Base-by-base conservation (phyloP, 108 stramenopile genomes). In the Skeletonema menzelii region DNA sequence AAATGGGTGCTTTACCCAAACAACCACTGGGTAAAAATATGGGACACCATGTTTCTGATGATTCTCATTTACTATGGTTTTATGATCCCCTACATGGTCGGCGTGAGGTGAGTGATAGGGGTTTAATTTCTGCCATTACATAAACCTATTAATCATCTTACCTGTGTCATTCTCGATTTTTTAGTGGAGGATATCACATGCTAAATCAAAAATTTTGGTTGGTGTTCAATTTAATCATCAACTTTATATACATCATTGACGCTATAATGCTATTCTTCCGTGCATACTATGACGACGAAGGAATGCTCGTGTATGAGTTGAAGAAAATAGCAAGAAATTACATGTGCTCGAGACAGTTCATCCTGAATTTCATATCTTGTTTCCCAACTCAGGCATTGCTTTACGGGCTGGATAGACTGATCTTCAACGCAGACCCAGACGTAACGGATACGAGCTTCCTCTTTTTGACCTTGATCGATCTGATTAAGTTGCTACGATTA, bases 231-330 rank as follows among this genome's bases (percentile, higher is more conserved):
- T 22, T 71, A 19, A 13, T 62, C 40, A 26, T 71, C 69, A 76
- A 76, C 38, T 15, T 22, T 15, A 27, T 62, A 10, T 76, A 70
- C 27, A 64, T 76, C 35, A 44, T 76, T 26, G 75, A 76, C 22
- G 71, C 70, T 17, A 71, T 76, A 5, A 22, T 76, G 30, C 69
- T 62, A 59, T 76, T 76, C 34, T 76, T 71, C 22, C 27, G 75
- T 20, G 65, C 75, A 12, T 71, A 64, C 14, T n/a, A 59, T 22
- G 69, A 58, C 24, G 28, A 65, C 28, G 20, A 65, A 3, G 75
- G 70, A 4, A 34, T 49, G 22, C 24, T 76, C 11, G 47, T 72
- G 14, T 67, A 61, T 24, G 38, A 71, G 69, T 63, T 72, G 42
- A 27, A 35, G 5, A 30, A 70, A 27, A 71, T 76, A 1, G 58